Conservation (phyloP, 1,284 basidiomycete species). For the Irpex sp. region DNA sequence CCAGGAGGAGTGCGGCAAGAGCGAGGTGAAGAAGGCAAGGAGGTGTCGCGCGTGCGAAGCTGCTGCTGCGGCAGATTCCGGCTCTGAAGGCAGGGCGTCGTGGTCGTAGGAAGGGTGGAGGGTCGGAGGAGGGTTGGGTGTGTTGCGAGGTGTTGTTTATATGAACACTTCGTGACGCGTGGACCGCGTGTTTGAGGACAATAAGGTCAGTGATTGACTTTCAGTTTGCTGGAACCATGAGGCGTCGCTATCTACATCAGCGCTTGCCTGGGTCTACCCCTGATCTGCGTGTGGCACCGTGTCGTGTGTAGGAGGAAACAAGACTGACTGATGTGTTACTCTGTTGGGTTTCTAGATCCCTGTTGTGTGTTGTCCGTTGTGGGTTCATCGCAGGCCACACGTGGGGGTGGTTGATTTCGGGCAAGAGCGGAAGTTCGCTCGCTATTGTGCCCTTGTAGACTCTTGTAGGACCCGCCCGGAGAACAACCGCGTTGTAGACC, state of each 20-base stretch:
- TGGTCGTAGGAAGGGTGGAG: not conserved
- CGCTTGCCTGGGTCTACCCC: not conserved
- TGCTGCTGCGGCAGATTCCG: not conserved
- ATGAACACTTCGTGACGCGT: not conserved
- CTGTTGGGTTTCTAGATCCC: not conserved
- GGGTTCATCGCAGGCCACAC: not conserved
- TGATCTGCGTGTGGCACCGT: too few species aligned
- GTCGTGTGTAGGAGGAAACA: not conserved
- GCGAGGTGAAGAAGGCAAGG: not conserved
- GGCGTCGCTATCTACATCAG: not conserved
- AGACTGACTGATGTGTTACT: not conserved
- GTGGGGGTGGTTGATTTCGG: not conserved
- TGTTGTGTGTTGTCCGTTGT: not conserved
- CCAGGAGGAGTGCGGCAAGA: not conserved
- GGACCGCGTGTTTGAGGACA: not conserved
- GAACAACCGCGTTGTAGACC: not conserved
- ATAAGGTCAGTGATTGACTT: not conserved
- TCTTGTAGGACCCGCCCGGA: not conserved
- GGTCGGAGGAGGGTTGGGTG: not conserved
- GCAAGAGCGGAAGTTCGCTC: not conserved
- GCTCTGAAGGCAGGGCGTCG: not conserved
- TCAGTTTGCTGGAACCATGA: not conserved
- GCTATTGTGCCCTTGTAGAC: not conserved
- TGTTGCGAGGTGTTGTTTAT: not conserved
- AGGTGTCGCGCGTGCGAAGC: not conserved